These are phyloP conservation scores for Boletus eberwhitei DNA, from an alignment of 768 basidiomycete genomes.

Conservation along the genomic window DNA sequence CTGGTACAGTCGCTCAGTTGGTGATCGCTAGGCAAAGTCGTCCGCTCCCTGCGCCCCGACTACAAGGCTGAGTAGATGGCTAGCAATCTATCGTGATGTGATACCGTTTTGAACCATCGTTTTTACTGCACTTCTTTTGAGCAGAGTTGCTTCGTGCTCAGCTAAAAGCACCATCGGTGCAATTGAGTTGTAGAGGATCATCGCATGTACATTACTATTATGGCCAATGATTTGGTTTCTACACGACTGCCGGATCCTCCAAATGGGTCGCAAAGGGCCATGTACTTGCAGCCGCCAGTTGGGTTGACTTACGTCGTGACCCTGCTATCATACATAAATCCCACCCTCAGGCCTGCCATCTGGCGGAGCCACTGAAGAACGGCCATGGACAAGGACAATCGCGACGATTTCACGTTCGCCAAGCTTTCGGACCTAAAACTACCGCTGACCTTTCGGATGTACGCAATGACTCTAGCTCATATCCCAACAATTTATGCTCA, in stretches of 20 bases:
- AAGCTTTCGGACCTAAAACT: slow-evolving; percentile 85
- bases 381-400: slow-evolving; percentile 57
- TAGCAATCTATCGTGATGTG: background rate
- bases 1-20: slow-evolving; percentile 5
- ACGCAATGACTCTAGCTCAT: slow-evolving; percentile 15
- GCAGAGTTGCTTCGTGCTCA: slow-evolving; percentile 12
- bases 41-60: slow-evolving; percentile 85
- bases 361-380: background rate
- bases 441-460: slow-evolving; percentile 87
- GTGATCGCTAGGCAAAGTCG: slow-evolving; percentile 64
- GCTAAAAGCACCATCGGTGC: slow-evolving; percentile 29
- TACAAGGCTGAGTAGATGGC: slow-evolving; percentile 59
- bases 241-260: background rate
- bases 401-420: slow-evolving; percentile 92
- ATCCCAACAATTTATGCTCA: background rate
- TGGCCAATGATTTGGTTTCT: background rate
- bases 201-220: slow-evolving; percentile 17
- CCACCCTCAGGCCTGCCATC: background rate
- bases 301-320: background rate
- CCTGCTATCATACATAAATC: background rate
- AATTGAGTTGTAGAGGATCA: slow-evolving; percentile 10
- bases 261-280: slow-evolving; percentile 1
- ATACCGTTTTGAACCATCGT: slow-evolving; percentile 8
- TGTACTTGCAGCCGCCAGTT: background rate
- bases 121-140: slow-evolving; percentile 6